phyloP scores from a whole-genome alignment of 2,329 filamentous ascomycete species.

The Tympanopsis confertula region DNA sequence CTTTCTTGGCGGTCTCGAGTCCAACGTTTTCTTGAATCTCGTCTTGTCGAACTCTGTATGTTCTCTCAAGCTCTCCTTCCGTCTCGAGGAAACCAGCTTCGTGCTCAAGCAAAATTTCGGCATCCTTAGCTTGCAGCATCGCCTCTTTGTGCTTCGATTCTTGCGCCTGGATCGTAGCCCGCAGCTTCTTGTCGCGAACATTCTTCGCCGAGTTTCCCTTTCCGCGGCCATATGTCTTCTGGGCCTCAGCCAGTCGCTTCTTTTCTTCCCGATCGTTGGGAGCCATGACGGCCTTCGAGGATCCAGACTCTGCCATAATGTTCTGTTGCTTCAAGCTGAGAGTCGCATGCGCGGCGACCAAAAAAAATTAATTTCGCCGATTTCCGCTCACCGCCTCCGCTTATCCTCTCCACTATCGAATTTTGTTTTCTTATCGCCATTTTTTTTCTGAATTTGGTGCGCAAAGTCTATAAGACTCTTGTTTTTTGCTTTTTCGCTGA shows the following conservation, averaged over 20 bases:
- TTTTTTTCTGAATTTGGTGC: too few relatives aligned
- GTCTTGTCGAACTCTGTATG: slow-evolving; percentile 83
- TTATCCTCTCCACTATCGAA: too few relatives aligned
- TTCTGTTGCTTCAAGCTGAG: slow-evolving; percentile 44
- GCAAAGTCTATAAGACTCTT: too few relatives aligned
- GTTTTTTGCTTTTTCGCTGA: too few relatives aligned
- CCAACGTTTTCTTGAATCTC: slow-evolving; percentile 68
- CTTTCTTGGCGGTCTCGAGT: slow-evolving; percentile 79
- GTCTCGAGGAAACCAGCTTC: slow-evolving; percentile 75
- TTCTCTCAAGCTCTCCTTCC: slow-evolving; percentile 78
- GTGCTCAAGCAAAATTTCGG: slow-evolving; percentile 87
- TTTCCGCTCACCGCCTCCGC: too few relatives aligned
- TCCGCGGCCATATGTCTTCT: slow-evolving; percentile 75
- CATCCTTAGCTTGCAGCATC: slow-evolving; percentile 76
- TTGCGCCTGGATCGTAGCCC: slow-evolving; percentile 64
- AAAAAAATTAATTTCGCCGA: too few relatives aligned
- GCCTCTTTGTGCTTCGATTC: slow-evolving; percentile 78
- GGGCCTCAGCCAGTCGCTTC: slow-evolving; percentile 46
- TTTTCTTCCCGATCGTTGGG: slow-evolving; percentile 33
- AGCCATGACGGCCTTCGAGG: slow-evolving; percentile 38
- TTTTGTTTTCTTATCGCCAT: too few relatives aligned
- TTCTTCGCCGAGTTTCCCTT: slow-evolving; percentile 59
- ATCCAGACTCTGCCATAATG: slow-evolving; percentile 31
- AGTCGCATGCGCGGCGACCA: too few relatives aligned
- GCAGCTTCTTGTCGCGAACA: slow-evolving; percentile 82